Evolutionary conservation across 1,284 basidiomycete genomes (phyloP), one percentile per base, ranked within the genome.

Genomic region (Malassezia japonica): DNA sequence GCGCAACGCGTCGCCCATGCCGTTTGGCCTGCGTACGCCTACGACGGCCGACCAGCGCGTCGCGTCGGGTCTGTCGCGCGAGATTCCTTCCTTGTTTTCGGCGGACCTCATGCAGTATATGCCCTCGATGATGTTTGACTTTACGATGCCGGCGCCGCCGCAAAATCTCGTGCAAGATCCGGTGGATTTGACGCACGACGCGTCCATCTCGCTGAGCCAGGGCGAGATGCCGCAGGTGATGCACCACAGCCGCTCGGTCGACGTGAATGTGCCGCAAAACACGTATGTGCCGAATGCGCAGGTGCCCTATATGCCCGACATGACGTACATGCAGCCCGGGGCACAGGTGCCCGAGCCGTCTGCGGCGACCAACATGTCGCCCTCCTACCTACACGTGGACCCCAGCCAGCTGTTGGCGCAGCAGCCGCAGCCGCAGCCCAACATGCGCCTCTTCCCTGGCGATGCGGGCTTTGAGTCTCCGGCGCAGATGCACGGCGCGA

Each of bases 41-140:
- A 61, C 52, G 31, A 67, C 69, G 6, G 57, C 50, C 21, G 69
- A 72, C 36, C 65, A 72, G 48, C 63, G 69, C 1, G 56, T 72
- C 21, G 69, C 69, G 9, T 63, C 66, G 6, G 69, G 69, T 32
- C 48, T 72, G n/a, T 72, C 69, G 21, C 61, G 67, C 23, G 58
- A 62, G 42, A 46, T 65, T 12, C 64, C 67, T 2, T 42, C 61
- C 25, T 57, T 64, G 21, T 61, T 59, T 8, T 36, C 50, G n/a
- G 15, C 44, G 3, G 47, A 59, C 15, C 46, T 64, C 34, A 46
- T 59, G 10, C 56, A 56, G n/a, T 57, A 56, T 24, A 33, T 67
- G 47, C 65, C 67, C 3, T 59, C 60, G 13, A 35, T 55, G 13
- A 42, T 55, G 6, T 71, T 68, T 38, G 60, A 64, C 46, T 71